Percentiles rank a stretch among this genome's conserved stretches.
Conservation (phyloP, 345 rosid genomes). For the Melaleuca alternifolia region DNA sequence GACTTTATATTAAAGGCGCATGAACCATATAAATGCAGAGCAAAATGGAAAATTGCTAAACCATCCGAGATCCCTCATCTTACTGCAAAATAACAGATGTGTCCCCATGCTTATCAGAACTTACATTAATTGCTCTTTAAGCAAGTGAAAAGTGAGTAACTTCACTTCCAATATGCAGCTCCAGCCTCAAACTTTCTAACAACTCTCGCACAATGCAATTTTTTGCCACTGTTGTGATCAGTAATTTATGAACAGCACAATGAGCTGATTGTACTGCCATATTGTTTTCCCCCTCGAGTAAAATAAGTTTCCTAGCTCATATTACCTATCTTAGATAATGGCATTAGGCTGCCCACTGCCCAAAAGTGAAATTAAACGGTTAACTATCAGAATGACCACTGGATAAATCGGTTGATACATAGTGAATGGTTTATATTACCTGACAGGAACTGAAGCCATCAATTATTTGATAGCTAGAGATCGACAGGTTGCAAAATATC, state of each 20-base stretch:
- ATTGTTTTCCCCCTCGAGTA: not conserved
- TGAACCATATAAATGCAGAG: not conserved
- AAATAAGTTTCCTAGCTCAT: not conserved
- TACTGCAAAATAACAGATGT: not conserved
- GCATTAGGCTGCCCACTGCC: not conserved
- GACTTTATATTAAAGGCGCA: not conserved
- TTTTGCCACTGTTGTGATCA: not conserved
- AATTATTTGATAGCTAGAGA: constrained; percentile 33
- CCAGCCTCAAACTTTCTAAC: not conserved
- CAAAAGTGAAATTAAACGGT: not conserved
- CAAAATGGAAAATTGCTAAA: not conserved
- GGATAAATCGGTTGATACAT: not conserved
- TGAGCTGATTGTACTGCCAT: not conserved
- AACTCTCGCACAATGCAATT: not conserved
- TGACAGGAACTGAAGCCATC: constrained; percentile 52
- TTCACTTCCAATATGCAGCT: not conserved
- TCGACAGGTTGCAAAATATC: constrained; percentile 51
- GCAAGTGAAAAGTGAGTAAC: not conserved
- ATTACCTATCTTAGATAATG: not conserved
- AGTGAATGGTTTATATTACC: constrained; percentile 21
- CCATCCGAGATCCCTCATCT: not conserved
- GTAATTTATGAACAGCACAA: not conserved
- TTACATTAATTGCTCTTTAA: not conserved
- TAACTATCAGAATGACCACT: not conserved
- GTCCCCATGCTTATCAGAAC: not conserved